Percentiles rank a stretch among this genome's conserved stretches.
These are phyloP conservation scores for Polyplosphaeria fusca DNA, from an alignment of 495 filamentous ascomycete genomes.

Conservation along the genomic window DNA sequence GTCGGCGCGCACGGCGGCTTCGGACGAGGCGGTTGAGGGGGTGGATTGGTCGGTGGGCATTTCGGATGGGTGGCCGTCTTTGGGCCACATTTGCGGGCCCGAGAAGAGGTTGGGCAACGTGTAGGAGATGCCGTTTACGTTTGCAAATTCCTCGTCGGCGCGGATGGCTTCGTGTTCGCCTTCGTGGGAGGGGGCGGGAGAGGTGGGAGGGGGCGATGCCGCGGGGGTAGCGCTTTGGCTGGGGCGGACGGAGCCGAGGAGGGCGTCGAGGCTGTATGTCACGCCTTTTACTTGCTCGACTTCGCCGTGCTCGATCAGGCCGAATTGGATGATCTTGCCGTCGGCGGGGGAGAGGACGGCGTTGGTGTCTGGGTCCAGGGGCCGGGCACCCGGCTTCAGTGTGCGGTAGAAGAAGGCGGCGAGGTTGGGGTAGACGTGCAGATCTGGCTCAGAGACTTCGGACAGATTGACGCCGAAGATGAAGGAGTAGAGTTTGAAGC, in stretches of 20 bases:
- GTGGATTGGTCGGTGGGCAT: constrained; percentile 62
- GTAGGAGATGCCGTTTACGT: constrained; percentile 95
- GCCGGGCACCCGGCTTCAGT: constrained; percentile 84
- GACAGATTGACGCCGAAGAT: constrained; percentile 90
- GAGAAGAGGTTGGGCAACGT: constrained; percentile 86
- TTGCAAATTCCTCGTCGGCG: constrained; percentile 86
- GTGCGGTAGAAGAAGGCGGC: constrained; percentile 96
- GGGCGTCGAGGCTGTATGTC: constrained; percentile 91
- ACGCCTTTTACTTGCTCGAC: constrained; percentile 99
- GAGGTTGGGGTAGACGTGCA: constrained; percentile 86
- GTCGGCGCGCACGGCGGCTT: constrained; percentile 78
- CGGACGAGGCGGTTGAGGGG: constrained; percentile 61
- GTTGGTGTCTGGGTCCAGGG: constrained; percentile 73
- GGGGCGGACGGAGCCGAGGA: constrained; percentile 67
- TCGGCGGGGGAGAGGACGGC: constrained; percentile 84
- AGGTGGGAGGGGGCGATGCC: constrained; percentile 36
- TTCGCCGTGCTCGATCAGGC: constrained; percentile 82
- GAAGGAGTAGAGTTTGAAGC: constrained; percentile 91
- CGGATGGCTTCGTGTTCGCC: constrained; percentile 63
- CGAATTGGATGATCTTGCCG: constrained; percentile 86
- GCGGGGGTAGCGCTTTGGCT: constrained; percentile 26
- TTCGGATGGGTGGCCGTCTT: constrained; percentile 37
- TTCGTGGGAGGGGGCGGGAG: constrained; percentile 11
- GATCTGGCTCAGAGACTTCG: constrained; percentile 81
- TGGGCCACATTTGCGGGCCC: constrained; percentile 50